phyloP scores from a whole-genome alignment of 352 stramenopile species.

The Phytophthora pluvialis region DNA sequence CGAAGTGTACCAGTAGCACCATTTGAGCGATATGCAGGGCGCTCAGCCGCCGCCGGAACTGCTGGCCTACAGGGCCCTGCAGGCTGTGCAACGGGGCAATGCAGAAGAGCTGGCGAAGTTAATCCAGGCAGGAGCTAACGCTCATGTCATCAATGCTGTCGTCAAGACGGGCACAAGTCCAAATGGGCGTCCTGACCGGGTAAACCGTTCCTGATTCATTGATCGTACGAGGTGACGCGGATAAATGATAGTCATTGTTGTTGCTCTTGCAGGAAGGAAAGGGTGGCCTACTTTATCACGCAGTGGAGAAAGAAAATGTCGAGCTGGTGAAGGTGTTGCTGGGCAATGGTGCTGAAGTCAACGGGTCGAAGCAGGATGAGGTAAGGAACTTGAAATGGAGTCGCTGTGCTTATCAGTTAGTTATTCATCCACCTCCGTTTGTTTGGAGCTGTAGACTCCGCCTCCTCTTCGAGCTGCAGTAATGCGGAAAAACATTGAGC shows the following conservation, averaged over 20 bases:
- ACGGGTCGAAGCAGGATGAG: constrained; percentile 39
- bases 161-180: constrained; percentile 39
- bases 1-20: neutral
- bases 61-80: constrained; percentile 36
- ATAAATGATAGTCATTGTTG: neutral
- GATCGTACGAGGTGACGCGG: neutral
- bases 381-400: neutral
- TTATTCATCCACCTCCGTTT: neutral
- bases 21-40: constrained; percentile 21
- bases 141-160: constrained; percentile 41
- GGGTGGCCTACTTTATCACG: constrained; percentile 32
- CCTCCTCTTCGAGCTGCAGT: constrained; percentile 40
- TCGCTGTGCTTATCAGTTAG: neutral
- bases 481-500: constrained; percentile 25
- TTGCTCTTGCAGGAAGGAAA: constrained; percentile 28
- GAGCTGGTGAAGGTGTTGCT: constrained; percentile 41
- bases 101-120: constrained; percentile 35
- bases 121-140: constrained; percentile 35
- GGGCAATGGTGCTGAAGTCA: constrained; percentile 38
- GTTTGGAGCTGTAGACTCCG: constrained; percentile 14
- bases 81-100: constrained; percentile 36
- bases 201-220: constrained; percentile 8
- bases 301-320: constrained; percentile 37
- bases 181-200: constrained; percentile 33
- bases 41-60: constrained; percentile 25